Evolutionary conservation across 139 green algal genomes (phyloP).

Genomic region (Chlamydomonas sp.): DNA sequence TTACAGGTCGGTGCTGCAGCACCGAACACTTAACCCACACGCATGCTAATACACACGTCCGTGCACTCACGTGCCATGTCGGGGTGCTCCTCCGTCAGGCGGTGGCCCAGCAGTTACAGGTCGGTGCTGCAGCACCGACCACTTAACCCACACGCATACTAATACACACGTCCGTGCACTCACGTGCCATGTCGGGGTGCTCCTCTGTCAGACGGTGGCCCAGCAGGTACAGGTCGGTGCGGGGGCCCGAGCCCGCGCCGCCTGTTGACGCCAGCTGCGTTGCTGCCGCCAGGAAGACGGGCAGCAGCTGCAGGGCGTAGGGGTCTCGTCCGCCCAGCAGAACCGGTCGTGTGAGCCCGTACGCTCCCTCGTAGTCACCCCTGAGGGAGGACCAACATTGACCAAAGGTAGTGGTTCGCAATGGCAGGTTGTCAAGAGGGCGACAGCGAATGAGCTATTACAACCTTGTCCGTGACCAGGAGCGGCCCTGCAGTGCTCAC

Average conservation of each 20-base stretch:
- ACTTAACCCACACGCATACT: too few relatives aligned
- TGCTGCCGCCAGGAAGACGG: slow-evolving; percentile 78
- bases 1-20: slow-evolving; percentile 93
- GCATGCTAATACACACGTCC: too few relatives aligned
- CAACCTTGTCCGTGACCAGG: too few relatives aligned
- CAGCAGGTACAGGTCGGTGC: slow-evolving; percentile 36
- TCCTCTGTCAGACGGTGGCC: slow-evolving; percentile 85
- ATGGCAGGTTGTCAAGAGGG: too few relatives aligned
- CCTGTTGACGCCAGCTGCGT: slow-evolving; percentile 76
- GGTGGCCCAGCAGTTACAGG: slow-evolving; percentile 77
- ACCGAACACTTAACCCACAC: too few relatives aligned
- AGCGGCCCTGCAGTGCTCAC: too few relatives aligned
- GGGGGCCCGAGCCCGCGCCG: neutral
- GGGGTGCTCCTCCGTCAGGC: slow-evolving; percentile 84
- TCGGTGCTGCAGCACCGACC: slow-evolving; percentile 93
- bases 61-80: too few relatives aligned
- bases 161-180: too few relatives aligned
- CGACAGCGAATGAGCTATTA: too few relatives aligned
- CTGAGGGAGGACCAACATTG: neutral
- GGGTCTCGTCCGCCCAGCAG: slow-evolving; percentile 76
- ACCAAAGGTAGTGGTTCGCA: too few relatives aligned
- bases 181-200: too few relatives aligned
- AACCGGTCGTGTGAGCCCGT: slow-evolving; percentile 65
- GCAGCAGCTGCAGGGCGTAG: slow-evolving; percentile 71
- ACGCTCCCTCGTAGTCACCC: slow-evolving; percentile 29